Evolutionary conservation across 768 basidiomycete species (phyloP), one percentile per base, ranked within the genome.

Genomic region (Hydnomerulius pinastri): DNA sequence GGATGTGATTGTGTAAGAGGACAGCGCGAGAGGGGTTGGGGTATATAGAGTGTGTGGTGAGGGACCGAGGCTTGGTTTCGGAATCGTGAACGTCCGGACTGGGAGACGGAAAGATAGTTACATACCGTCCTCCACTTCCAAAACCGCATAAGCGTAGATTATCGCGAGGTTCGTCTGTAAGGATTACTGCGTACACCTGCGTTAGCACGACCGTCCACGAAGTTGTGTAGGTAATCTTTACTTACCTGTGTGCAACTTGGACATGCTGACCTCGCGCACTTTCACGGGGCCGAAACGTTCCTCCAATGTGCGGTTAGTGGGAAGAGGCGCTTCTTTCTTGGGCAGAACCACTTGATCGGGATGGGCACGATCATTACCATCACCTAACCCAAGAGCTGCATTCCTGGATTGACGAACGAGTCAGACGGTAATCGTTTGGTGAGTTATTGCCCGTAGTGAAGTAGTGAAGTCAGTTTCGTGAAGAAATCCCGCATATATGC

Each of bases 131-230:
- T 10, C 88, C 87, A 43, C 84, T 86, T 1, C 92, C 92, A 61
- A 94, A 95, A 3, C 97, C 95, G 59, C 94, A 98, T 6, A 93
- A 62, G 23, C 86, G 83, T 12, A 98, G 60, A 59, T 96, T 97
- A 12, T 82, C 80, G 30, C 77, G 73, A 59, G 50, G 53, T 66
- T 97, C 92, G 13, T 83, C 77, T 0, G 93, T 97, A 7, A 97
- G 73, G 5, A 90, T 71, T 7, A 69, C 79, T 74, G 50, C 17
- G 28, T 1, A 39, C 13, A 21, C 11, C 29, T 42, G n/a, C 48
- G 49, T 33, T 27, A 52, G 18, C 24, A 54, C 17, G 20, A 12
- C 23, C 42, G 36, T 48, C 24, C 42, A 15, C 6, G 36, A 36
- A 51, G 40, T 8, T 7, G 6, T 24, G 38, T 12, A 25, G n/a